Base-by-base conservation (phyloP, 2,329 filamentous ascomycete genomes). In the Ophiostoma tasmaniense region DNA sequence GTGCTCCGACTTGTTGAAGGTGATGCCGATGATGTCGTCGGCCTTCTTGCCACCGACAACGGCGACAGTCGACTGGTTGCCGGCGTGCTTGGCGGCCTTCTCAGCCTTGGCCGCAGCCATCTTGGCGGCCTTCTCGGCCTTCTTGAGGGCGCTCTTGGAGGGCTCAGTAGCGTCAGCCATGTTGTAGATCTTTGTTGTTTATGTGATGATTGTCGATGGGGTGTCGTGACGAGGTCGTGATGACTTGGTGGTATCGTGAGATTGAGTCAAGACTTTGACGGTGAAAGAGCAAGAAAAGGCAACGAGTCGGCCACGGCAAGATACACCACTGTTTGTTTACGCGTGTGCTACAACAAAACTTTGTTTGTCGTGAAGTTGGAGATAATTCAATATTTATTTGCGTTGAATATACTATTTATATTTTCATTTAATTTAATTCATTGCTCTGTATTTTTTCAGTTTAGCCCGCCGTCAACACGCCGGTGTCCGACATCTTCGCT, bases 21-120 rank as follows among this genome's bases (percentile, higher is more conserved):
- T 95, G 76, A 97, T 97, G 73, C 93, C 93, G 75, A 95, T 96
- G 73, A 96, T 87, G 73, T 88, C 85, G 76, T 87, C 85, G 11
- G 80, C 75, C 80, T 87, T 87, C 80, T 87, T 87, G 74, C 83
- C 83, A 68, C 84, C 80, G 42, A 84, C 83, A 30, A 87, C 79
- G 33, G 84, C 80, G 67, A 87, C 76, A 0, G 80, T 73, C 61
- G 80, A 76, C 76, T 80, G 73, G 52, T 80, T 77, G 75, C 86
- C 81, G 22, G 35, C 37, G 37, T 65, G 35, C 79, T 87, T 87
- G 50, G 85, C 84, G 28, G 85, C 85, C 79, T 88, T 88, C 62
- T 84, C 84, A 67, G 85, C 85, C 77, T 88, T 88, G 61, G 86
- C 84, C 66, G 85, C 84, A 35, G 84, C 85, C 77, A 84, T 80